Evolutionary conservation across 129 eudicot genomes (phyloP), one percentile per base, ranked within the genome.

Genomic region (Arctium minus): DNA sequence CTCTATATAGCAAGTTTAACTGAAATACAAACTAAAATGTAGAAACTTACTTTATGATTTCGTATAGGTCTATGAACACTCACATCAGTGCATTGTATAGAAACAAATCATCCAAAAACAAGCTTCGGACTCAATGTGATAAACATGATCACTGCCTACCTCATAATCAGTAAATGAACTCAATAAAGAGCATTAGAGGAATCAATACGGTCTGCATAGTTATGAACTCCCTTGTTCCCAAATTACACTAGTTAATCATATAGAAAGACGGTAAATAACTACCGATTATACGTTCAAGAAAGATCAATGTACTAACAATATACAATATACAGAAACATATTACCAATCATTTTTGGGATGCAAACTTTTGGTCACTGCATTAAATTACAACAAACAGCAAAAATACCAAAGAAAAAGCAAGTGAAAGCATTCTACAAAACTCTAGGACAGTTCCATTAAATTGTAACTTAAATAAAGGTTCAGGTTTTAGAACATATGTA

Each of bases 361-460:
- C 9, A 60, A 60, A 7, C 3, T 31, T 38, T 76, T 53, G 62
- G 68, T 38, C 73, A 78, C 32, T 50, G 15, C 81, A 65, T 27
- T 64, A 27, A 64, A 38, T 64, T 39, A 78, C 60, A 76, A 32
- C 39, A 76, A 76, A 76, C 70, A 78, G 30, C 27, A 78, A n/a
- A 73, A 78, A 78, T 37, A 10, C 78, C 50, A 72, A 11, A n/a
- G 76, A 71, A 53, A 80, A 74, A 72, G 73, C 53, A 70, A 69
- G 83, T 70, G 35, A 70, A 46, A 31, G 3, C 32, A 38, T 69
- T 42, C 82, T 79, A 68, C 29, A 42, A 79, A 39, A 70, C 53
- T 80, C 65, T 31, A 46, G 2, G 36, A 44, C 12, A 17, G 46
- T 46, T 79, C 77, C 70, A 79, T 70, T 70, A 79, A 30, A 7